Evolutionary conservation across 768 basidiomycete genomes (phyloP).

Genomic region (Tylopilus vinaceipallidus): DNA sequence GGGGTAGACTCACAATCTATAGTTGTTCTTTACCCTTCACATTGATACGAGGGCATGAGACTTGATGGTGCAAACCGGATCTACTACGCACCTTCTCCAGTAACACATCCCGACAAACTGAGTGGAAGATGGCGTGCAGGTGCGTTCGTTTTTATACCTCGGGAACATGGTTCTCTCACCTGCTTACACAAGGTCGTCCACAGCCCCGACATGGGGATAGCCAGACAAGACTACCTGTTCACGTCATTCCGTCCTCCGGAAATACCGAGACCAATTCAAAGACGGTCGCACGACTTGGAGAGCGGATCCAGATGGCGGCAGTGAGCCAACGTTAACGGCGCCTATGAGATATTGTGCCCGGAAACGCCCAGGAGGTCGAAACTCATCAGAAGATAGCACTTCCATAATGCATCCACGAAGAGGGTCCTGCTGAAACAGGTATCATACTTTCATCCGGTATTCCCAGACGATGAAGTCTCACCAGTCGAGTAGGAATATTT

Average conservation of each 20-base stretch:
- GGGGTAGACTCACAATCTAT: conserved; percentile 41
- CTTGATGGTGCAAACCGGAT: not conserved
- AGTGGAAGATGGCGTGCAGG: conserved; percentile 1
- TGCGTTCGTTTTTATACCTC: conserved; percentile 29
- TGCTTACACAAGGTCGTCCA: conserved; percentile 29
- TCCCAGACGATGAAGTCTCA: conserved; percentile 27
- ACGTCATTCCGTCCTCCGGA: conserved; percentile 28
- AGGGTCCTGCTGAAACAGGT: conserved; percentile 31
- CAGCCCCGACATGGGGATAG: conserved; percentile 26
- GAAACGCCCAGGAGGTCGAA: conserved; percentile 30
- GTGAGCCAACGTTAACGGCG: conserved; percentile 7
- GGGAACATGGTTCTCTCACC: conserved; percentile 23
- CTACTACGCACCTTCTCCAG: conserved; percentile 50
- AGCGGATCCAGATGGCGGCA: conserved; percentile 20
- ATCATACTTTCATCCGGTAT: conserved; percentile 19
- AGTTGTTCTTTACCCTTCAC: conserved; percentile 54
- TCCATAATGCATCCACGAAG: conserved; percentile 32
- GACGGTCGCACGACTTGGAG: conserved; percentile 28
- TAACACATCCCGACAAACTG: conserved; percentile 47
- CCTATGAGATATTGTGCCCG: conserved; percentile 18
- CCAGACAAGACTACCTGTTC: conserved; percentile 17
- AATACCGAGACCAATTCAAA: conserved; percentile 27
- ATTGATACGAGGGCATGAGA: conserved; percentile 19
- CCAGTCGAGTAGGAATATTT: conserved; percentile 18
- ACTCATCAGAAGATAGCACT: conserved; percentile 29